phyloP scores from a whole-genome alignment of 179 eudicot genomes.

The Beta lomatogona region DNA sequence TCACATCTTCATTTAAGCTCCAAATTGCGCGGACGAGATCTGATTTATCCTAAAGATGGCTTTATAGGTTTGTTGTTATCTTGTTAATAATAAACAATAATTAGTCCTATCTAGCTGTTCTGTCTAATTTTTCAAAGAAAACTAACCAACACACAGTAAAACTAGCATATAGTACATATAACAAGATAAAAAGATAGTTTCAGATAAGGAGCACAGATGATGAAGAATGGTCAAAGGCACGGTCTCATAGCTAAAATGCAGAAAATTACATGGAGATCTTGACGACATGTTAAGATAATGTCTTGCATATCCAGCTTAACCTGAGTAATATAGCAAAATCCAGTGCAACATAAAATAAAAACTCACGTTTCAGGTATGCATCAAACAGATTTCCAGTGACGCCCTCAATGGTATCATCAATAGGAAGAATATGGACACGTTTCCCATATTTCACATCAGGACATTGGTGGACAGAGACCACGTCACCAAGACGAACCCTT shows the following conservation, averaged over 20 bases:
- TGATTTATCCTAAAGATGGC: not conserved
- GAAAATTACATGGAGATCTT: not conserved
- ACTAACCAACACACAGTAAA: not conserved
- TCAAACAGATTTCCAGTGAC: constrained; percentile 11
- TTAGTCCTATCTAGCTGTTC: no score
- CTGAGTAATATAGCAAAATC: not conserved
- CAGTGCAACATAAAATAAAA: not conserved
- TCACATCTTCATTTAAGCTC: not conserved
- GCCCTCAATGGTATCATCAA: constrained; percentile 16
- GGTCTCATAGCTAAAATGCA: not conserved
- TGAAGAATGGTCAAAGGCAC: not conserved
- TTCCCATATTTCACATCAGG: constrained; percentile 16
- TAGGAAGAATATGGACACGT: constrained; percentile 13
- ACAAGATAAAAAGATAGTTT: not conserved
- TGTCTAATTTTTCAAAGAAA: no score
- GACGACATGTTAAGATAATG: not conserved
- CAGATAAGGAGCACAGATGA: not conserved
- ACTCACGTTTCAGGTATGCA: constrained; percentile 10
- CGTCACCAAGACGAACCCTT: constrained; percentile 58
- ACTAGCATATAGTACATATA: not conserved
- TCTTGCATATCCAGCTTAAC: not conserved
- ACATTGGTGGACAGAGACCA: constrained; percentile 46
- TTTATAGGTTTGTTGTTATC: no score
- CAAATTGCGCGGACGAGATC: not conserved
- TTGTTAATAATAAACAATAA: no score